A percentile compares a stretch with the other conserved stretches of the same genome.
Conservation (phyloP, 2,329 filamentous ascomycete genomes). For the Ustilaginoidea virens region DNA sequence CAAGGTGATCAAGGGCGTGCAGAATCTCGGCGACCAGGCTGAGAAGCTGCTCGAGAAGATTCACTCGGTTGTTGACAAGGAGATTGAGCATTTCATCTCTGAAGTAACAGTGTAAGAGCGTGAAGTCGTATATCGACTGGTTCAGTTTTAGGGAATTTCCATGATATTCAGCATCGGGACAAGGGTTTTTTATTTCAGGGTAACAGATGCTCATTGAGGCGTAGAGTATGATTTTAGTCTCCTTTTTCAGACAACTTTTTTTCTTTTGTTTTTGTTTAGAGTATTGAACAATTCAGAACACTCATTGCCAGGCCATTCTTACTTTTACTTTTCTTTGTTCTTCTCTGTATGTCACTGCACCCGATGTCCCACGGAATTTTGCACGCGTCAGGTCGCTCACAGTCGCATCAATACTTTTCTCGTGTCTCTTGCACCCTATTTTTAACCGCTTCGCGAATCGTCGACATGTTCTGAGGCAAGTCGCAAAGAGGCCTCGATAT, state of each 20-base stretch:
- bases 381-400: conserved; percentile 1
- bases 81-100: conserved; percentile 43
- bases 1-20: conserved; percentile 38
- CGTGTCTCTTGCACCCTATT: too few relatives aligned
- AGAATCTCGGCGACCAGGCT: conserved; percentile 37
- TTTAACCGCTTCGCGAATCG: too few relatives aligned
- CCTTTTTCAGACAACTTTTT: conserved; percentile 5
- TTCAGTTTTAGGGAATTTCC: conserved; percentile 1
- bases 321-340: too few relatives aligned
- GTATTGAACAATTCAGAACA: too few relatives aligned
- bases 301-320: too few relatives aligned
- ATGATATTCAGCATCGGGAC: conserved; percentile 1
- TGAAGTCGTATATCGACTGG: neutral
- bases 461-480: too few relatives aligned
- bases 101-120: conserved; percentile 27
- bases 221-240: conserved; percentile 6
- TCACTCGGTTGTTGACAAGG: conserved; percentile 43
- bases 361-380: too few relatives aligned
- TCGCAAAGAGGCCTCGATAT: too few relatives aligned
- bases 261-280: conserved; percentile 5
- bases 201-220: conserved; percentile 9
- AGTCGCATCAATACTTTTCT: conserved; percentile 6
- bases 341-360: too few relatives aligned
- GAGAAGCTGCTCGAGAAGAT: conserved; percentile 49
- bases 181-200: conserved; percentile 10